phyloP scores from a whole-genome alignment of 169 alveolate species.

The Plasmodium gallinaceum region DNA sequence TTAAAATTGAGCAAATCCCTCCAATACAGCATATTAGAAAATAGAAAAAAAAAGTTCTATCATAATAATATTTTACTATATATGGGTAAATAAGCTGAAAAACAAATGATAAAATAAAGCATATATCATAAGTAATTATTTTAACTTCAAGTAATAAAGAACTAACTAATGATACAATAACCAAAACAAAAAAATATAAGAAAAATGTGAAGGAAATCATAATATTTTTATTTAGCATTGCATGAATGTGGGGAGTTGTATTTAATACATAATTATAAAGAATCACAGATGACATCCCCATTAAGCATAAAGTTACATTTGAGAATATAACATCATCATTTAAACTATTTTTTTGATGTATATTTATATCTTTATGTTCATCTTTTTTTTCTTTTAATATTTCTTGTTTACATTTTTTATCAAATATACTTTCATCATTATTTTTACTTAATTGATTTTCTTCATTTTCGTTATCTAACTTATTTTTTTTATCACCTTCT shows the following conservation, averaged over 20 bases:
- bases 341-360: neutral
- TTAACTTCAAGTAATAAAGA: conserved; percentile 64
- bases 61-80: conserved; percentile 42
- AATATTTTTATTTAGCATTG: conserved; percentile 40
- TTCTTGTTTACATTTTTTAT: neutral
- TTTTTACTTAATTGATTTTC: neutral
- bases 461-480: neutral
- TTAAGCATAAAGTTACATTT: conserved; percentile 60
- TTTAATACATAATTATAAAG: conserved; percentile 57
- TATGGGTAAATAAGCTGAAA: conserved; percentile 41
- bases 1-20: conserved; percentile 54
- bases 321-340: conserved; percentile 10
- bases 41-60: conserved; percentile 34
- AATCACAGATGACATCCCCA: conserved; percentile 71
- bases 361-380: neutral
- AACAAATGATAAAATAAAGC: conserved; percentile 45
- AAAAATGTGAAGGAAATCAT: conserved; percentile 55
- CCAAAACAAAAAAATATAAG: conserved; percentile 48
- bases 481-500: neutral
- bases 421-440: neutral
- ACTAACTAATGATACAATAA: conserved; percentile 45
- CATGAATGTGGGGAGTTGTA: conserved; percentile 75
- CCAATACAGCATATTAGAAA: conserved; percentile 28
- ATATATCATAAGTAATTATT: conserved; percentile 35
- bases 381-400: neutral